Conservation (phyloP, 2,329 filamentous ascomycete genomes). For the Curvularia spicifera region DNA sequence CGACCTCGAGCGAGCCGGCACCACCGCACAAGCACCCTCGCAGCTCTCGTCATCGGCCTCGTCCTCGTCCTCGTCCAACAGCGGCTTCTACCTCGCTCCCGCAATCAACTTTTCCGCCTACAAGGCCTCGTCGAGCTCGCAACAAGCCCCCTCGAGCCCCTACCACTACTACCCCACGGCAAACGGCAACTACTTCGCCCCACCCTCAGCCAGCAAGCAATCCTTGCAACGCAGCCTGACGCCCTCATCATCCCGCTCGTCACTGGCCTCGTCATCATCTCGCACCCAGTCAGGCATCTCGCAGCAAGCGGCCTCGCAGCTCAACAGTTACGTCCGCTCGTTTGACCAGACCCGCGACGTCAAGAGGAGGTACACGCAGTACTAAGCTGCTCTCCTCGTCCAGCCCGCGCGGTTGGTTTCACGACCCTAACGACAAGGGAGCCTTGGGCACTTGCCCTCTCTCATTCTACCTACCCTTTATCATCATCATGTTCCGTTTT, state of each 20-base stretch:
- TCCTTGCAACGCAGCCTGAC: slow-evolving; percentile 53
- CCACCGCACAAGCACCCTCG: slow-evolving; percentile 46
- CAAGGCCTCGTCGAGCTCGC: slow-evolving; percentile 61
- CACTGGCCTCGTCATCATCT: slow-evolving; percentile 74
- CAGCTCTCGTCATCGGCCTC: slow-evolving; percentile 61
- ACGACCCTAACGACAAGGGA: slow-evolving; percentile 27
- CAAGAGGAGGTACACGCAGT: slow-evolving; percentile 51
- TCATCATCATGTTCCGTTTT: slow-evolving; percentile 12
- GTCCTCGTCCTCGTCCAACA: slow-evolving; percentile 58
- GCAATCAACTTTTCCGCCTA: slow-evolving; percentile 76
- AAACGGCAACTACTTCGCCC: slow-evolving; percentile 49
- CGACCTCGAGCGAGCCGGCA: slow-evolving; percentile 75
- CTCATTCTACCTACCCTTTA: slow-evolving; percentile 10
- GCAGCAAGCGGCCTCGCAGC: slow-evolving; percentile 76
- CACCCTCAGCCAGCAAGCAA: slow-evolving; percentile 36
- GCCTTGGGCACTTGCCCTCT: slow-evolving; percentile 16
- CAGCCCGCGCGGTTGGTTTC: slow-evolving; percentile 20
- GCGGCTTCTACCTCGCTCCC: slow-evolving; percentile 71
- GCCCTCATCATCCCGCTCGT: slow-evolving; percentile 79
- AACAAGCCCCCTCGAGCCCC: slow-evolving; percentile 55
- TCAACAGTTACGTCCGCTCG: slow-evolving; percentile 83
- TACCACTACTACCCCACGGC: slow-evolving; percentile 46
- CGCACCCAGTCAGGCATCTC: slow-evolving; percentile 65
- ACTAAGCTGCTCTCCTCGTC: slow-evolving; percentile 19
- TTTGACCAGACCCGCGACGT: slow-evolving; percentile 81